Percentiles rank a stretch among this genome's conserved stretches.
Evolutionary conservation across 1,284 basidiomycete genomes (phyloP).

Genomic region (Schizophyllum commune): DNA sequence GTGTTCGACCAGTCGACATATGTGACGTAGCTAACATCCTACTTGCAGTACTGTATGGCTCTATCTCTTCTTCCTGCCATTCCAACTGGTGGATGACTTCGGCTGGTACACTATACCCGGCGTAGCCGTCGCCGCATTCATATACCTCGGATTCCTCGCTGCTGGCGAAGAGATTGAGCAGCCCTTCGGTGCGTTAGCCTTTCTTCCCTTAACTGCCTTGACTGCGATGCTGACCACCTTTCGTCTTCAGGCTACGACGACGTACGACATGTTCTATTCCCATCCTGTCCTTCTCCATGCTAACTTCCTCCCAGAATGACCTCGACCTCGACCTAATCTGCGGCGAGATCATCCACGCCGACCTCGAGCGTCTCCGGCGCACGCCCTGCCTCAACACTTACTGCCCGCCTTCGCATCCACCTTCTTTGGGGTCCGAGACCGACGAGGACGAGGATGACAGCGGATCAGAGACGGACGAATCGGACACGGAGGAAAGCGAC

Average conservation of each 20-base stretch:
- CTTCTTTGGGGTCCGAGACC: neutral
- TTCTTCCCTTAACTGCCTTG: neutral
- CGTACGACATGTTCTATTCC: neutral
- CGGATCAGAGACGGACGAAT: neutral
- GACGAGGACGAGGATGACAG: neutral
- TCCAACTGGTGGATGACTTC: conserved; percentile 54
- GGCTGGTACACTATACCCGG: conserved; percentile 53
- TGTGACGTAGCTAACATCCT: neutral
- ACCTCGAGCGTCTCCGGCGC: conserved; percentile 13
- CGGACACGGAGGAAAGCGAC: neutral
- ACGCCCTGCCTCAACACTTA: conserved; percentile 14
- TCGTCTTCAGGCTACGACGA: conserved; percentile 11
- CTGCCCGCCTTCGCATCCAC: neutral
- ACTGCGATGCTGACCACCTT: neutral
- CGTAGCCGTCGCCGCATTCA: conserved; percentile 53
- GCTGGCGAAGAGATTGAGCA: conserved; percentile 65
- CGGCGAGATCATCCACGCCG: conserved; percentile 12
- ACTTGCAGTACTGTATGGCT: conserved; percentile 51
- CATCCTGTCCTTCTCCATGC: neutral
- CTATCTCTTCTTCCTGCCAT: conserved; percentile 61
- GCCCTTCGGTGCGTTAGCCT: conserved; percentile 43
- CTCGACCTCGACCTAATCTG: conserved; percentile 14
- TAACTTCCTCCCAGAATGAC: conserved; percentile 4
- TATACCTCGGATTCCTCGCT: conserved; percentile 58
- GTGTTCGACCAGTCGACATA: neutral